Evolutionary conservation across 108 stramenopile species (phyloP).

Genomic region (Epithemia pelagica): DNA sequence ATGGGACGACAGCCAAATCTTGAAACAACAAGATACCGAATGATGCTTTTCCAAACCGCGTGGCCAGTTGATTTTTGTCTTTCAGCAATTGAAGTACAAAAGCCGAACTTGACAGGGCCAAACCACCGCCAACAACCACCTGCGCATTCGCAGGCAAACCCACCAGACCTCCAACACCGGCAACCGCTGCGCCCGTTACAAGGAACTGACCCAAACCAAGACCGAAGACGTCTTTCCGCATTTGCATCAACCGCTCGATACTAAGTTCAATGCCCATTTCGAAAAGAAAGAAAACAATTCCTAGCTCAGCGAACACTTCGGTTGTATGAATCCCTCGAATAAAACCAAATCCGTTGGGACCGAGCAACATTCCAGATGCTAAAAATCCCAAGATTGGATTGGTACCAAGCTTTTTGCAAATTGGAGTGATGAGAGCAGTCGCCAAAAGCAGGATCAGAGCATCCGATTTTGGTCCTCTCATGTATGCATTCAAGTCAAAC

Average conservation of each 20-base stretch:
- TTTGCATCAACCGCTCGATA: constrained; percentile 69
- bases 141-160: constrained; percentile 68
- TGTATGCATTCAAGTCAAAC: constrained; percentile 47
- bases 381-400: constrained; percentile 93
- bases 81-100: constrained; percentile 94
- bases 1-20: constrained; percentile 93
- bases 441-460: constrained; percentile 79
- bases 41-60: constrained; percentile 87
- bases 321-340: constrained; percentile 77
- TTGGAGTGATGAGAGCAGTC: constrained; percentile 83
- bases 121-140: constrained; percentile 85
- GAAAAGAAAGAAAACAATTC: constrained; percentile 95
- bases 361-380: constrained; percentile 82
- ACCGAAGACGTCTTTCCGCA: constrained; percentile 92
- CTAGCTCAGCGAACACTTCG: constrained; percentile 84
- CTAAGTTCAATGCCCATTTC: constrained; percentile 97
- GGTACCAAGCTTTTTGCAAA: constrained; percentile 76
- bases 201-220: constrained; percentile 84
- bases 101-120: constrained; percentile 87
- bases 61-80: constrained; percentile 91
- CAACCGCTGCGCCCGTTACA: constrained; percentile 62
- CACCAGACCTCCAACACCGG: constrained; percentile 38
- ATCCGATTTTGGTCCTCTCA: constrained; percentile 85
- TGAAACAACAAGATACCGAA: constrained; percentile 92
- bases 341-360: constrained; percentile 84